phyloP scores from a whole-genome alignment of 345 rosid genomes.

The Linum lewisii region DNA sequence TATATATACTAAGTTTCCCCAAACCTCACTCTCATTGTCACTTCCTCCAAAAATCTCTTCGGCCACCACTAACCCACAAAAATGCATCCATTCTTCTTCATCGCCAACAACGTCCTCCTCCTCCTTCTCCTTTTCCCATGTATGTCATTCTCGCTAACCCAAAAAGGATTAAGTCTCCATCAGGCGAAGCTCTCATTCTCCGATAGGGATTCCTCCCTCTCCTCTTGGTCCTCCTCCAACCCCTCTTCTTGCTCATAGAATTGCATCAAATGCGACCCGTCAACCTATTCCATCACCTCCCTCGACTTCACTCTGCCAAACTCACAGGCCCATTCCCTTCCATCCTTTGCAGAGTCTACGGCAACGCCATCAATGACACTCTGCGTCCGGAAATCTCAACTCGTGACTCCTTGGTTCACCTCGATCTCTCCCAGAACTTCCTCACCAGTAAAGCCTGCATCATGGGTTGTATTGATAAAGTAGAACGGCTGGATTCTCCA shows the following conservation, averaged over 20 bases:
- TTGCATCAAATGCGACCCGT: constrained; percentile 39
- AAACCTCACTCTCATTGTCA: too few species aligned
- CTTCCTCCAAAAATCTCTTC: too few species aligned
- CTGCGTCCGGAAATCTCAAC: too few species aligned
- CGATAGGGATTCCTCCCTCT: constrained; percentile 42
- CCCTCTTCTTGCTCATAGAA: constrained; percentile 49
- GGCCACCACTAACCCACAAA: background rate
- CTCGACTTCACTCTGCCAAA: background rate
- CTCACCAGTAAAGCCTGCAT: too few species aligned
- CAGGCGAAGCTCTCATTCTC: background rate
- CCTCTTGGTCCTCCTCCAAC: constrained; percentile 47
- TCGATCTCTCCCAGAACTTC: too few species aligned
- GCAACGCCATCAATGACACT: too few species aligned
- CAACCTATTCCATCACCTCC: constrained; percentile 26
- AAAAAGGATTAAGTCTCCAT: background rate
- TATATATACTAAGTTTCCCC: too few species aligned
- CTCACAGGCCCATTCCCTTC: background rate
- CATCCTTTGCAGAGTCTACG: too few species aligned
- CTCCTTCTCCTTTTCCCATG: background rate
- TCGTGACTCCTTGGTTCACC: too few species aligned
- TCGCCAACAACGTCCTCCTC: too few species aligned
- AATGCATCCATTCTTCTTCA: background rate
- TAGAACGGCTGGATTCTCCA: too few species aligned
- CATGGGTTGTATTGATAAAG: too few species aligned
- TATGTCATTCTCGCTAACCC: background rate